These are phyloP conservation scores for Aegle marmelos DNA, from an alignment of 345 rosid species.

Conservation along the genomic window DNA sequence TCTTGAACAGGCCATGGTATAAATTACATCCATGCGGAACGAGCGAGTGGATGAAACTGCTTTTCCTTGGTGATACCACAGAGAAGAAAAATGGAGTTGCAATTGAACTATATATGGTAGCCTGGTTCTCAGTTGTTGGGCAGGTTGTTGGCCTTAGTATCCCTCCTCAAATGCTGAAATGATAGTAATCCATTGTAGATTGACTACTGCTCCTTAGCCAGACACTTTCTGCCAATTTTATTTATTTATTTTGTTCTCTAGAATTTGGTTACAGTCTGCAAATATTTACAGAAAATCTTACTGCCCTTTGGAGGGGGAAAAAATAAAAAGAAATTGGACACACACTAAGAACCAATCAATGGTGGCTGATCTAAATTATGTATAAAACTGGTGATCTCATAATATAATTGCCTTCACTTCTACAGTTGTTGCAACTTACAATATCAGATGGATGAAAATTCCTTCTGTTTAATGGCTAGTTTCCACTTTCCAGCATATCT, in stretches of 20 bases:
- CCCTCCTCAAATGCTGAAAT: slow-evolving; percentile 43
- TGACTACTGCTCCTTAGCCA: neutral
- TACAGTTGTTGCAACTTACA: neutral
- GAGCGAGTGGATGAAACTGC: slow-evolving; percentile 75
- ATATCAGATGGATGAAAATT: neutral
- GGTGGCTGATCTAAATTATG: neutral
- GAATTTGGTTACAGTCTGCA: too few species aligned
- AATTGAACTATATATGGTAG: slow-evolving; percentile 48
- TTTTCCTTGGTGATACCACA: slow-evolving; percentile 39
- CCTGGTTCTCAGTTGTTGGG: slow-evolving; percentile 91
- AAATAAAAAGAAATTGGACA: neutral
- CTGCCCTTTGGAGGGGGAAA: neutral
- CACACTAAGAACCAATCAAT: too few species aligned
- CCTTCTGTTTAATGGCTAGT: neutral
- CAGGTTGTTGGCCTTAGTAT: slow-evolving; percentile 65
- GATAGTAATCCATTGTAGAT: neutral
- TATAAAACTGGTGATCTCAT: too few species aligned
- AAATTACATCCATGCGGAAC: slow-evolving; percentile 96
- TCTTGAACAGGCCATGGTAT: slow-evolving; percentile 80
- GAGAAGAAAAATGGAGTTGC: slow-evolving; percentile 18
- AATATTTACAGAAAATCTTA: neutral
- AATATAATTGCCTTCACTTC: neutral
- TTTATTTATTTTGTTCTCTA: too few species aligned
- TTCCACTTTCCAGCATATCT: neutral
- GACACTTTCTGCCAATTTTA: neutral